Base-by-base conservation (phyloP, 805 yeast species). In the Wickerhamiella nectarea region DNA sequence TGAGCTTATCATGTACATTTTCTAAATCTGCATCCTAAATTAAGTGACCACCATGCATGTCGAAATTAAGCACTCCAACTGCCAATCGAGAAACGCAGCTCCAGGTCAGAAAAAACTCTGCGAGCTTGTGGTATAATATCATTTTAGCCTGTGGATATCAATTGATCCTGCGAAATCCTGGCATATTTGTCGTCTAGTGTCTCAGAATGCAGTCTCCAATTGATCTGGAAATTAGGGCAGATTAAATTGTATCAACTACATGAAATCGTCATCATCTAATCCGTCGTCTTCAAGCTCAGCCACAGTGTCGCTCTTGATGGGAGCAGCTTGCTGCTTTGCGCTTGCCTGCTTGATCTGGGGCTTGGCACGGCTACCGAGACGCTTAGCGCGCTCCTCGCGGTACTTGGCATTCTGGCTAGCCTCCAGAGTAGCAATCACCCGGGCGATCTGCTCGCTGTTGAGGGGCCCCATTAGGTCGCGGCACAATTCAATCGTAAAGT, bases 391-490 rank as follows among this genome's bases (percentile, higher is more conserved):
- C 66, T 89, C 97, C 44, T 80, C 80, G 59, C 78, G 80, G 62
- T 79, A 85, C 66, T 89, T 89, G 45, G 86, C 94, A 56, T 80
- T 86, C 49, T 80, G 68, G 45, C 79, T 61, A 4, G 87, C 89
- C 52, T 76, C 82, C 57, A 89, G 68, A 0, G 96, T 87, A 33
- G 93, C 79, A 36, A 80, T 70, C 43, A 85, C 85, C 63, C 87
- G 89, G 63, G 94, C 73, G 41, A 82, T 71, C 61, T 79, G 82
- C 59, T 87, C 97, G 44, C 80, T 71, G 15, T 78, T 63, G 64
- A 91, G 68, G 29, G 96, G 96, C 52, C 72, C 77, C 52, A 85
- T 74, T 45, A 87, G 63, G 55, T 86, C 95, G 65, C 95, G 75
- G 50, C 84, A 72, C 52, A 87, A 73, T 62, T 87, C 95, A 52